Base-by-base conservation (phyloP, 2,329 filamentous ascomycete species). In the Paracoccidioides lutzii region DNA sequence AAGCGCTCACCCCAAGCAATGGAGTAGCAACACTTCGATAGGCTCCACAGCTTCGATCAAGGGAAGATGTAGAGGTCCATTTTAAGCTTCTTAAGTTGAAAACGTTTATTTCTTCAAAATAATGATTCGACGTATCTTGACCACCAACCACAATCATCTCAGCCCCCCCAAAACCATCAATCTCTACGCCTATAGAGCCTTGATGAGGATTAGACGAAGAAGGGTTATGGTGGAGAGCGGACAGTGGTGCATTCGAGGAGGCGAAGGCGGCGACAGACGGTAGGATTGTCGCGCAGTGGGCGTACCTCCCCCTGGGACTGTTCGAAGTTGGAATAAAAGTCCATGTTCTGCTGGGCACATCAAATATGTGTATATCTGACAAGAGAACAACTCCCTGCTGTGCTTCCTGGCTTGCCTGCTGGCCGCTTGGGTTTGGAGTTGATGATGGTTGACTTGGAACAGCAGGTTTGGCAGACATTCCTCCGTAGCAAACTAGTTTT, bases 131-230 rank as follows among this genome's bases (percentile, higher is more conserved):
- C 54, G 88, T 93, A 66, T 98, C 93, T 70, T 98, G 93, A 0
- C 93, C 93, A 58, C 93, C 93, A 6, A 97, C 90, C 12, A 98
- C 85, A 5, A 98, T 81, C 91, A 98, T 96, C 69, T 98, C 91
- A 1, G 93, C 89, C 37, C 93, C 93, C 14, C 93, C 93, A 22
- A 83, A 82, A 0, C 93, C 91, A 69, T 98, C 90, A 58, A 97
- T 83, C 59, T 87, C 86, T 57, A 95, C 85, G 2, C 91, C 91
- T 56, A 96, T 84, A 3, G 86, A 82, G 14, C 91, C 91, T 66
- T 93, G 87, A 66, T 96, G 93, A 2, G 88, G 85, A 62, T 88
- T 87, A n/a, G 80, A 77, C 1, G 85, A 85, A 0, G 88, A 81
- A 0, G 88, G 89, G 61, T 96, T 96, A 68, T 96, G 88, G 57